Evolutionary conservation across 2,329 filamentous ascomycete genomes (phyloP), one percentile per base, ranked within the genome.

Genomic region (Thermochaetoides dissita): DNA sequence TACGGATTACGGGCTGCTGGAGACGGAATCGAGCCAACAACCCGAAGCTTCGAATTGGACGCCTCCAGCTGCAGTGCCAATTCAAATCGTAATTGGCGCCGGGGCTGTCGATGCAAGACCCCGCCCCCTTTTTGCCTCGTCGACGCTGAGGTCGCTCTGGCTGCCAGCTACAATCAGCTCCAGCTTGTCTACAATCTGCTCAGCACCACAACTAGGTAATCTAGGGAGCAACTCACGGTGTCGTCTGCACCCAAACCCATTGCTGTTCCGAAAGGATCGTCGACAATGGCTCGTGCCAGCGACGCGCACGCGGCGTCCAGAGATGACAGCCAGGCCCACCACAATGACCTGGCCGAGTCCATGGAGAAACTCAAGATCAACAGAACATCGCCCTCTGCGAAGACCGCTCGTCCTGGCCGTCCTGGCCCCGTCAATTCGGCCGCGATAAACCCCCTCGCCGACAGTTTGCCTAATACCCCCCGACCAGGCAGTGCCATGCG

Each of bases 381-480:
- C 33, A 36, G 46, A 24, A 40, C 48, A 6, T 46, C 46, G 4
- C 43, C 50, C 6, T 41, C 48, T 29, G 45, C 36, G 8, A 48
- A 30, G 44, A 51, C 45, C 41, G 49, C 40, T 49, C 54, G 43
- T 51, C 54, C 41, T 49, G 50, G 34, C 31, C 53, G 44, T 36
- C 17, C 17, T 24, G 17, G 17, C 17, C 41, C 50, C 6, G 37
- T 43, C 24, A 43, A 45, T 8, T 32, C 47, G 6, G 46, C 40
- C 29, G 44, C 64, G 10, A 59, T 64, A 45, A 59, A 61, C 41
- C 61, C 60, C 17, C 53, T 58, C 11, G 55, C 61, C 41, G 60
- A 56, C 42, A 59, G 56, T n/a, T 62, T 63, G 6, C 63, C 68
- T 7, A 59, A 47, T 36, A 57, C 62, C 10, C 55, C 60, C 49